Evolutionary conservation across 306 rosid genomes (phyloP).

Genomic region (Sindora glabra): DNA sequence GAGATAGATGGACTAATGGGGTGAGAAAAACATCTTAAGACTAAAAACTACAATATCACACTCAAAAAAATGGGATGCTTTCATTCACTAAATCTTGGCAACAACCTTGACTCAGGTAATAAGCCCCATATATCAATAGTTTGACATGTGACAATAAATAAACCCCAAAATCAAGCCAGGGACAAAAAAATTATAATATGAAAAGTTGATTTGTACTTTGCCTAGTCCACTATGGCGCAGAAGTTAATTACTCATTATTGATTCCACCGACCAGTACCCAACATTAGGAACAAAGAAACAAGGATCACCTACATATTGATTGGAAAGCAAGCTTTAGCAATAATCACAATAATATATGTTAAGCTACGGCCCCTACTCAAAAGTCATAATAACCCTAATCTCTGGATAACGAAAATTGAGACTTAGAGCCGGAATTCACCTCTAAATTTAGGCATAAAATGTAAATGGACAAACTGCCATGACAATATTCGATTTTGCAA

Average conservation of each 20-base stretch:
- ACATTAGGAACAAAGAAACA: neutral
- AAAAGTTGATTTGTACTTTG: neutral
- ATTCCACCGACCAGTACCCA: neutral
- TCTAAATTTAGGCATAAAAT: neutral
- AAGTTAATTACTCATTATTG: neutral
- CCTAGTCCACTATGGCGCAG: neutral
- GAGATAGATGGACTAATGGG: no score
- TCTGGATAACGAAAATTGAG: neutral
- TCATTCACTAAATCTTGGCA: neutral
- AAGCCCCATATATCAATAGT: neutral
- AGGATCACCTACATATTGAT: neutral
- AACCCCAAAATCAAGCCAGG: neutral
- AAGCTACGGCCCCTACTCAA: no score
- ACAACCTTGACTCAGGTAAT: slow-evolving; percentile 1
- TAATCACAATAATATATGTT: neutral
- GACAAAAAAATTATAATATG: neutral
- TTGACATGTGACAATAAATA: neutral
- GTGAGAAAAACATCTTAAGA: neutral
- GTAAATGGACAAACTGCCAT: neutral
- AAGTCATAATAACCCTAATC: no score
- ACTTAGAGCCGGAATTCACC: neutral
- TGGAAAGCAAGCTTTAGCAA: slow-evolving; percentile 4
- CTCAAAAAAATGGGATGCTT: neutral
- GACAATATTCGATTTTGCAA: neutral
- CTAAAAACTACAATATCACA: neutral